Evolutionary conservation across 495 filamentous ascomycete genomes (phyloP).

Genomic region (Lindgomyces ingoldianus): DNA sequence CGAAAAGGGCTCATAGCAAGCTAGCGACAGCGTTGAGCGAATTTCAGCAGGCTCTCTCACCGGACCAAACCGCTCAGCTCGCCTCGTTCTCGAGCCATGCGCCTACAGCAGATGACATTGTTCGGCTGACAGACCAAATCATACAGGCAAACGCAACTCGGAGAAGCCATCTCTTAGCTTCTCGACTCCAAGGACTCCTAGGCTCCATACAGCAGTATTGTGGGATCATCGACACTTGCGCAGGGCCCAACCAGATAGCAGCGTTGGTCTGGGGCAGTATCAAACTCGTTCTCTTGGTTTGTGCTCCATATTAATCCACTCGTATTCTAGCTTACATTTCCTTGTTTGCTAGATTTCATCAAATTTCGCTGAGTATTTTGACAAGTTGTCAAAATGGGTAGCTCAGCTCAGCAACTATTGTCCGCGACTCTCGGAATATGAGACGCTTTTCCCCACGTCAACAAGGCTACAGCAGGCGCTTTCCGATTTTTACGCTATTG

Average conservation of each 20-base stretch:
- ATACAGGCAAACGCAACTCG: conserved; percentile 17
- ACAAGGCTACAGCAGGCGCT: conserved; percentile 25
- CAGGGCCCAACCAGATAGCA: conserved; percentile 29
- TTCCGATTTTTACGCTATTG: conserved; percentile 25
- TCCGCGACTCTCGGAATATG: conserved; percentile 31
- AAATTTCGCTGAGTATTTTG: conserved; percentile 30
- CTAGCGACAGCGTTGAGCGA: conserved; percentile 27
- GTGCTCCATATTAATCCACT: conserved; percentile 12
- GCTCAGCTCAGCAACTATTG: conserved; percentile 32
- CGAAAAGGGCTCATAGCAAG: conserved; percentile 27
- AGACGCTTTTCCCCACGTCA: conserved; percentile 24
- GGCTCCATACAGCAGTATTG: conserved; percentile 30
- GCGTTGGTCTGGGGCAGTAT: conserved; percentile 28
- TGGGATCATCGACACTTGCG: conserved; percentile 22
- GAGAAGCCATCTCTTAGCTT: conserved; percentile 26
- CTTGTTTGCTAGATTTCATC: conserved; percentile 25
- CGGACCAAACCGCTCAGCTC: conserved; percentile 25
- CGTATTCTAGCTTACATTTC: conserved; percentile 1
- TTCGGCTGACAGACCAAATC: conserved; percentile 20
- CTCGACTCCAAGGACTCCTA: conserved; percentile 29
- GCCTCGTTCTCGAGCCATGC: conserved; percentile 28
- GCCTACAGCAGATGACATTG: conserved; percentile 28
- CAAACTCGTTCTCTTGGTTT: conserved; percentile 31
- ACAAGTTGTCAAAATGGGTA: conserved; percentile 27
- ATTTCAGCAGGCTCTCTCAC: conserved; percentile 26